Base-by-base conservation (phyloP, 139 green algal genomes). In the Yamagishiella unicocca region DNA sequence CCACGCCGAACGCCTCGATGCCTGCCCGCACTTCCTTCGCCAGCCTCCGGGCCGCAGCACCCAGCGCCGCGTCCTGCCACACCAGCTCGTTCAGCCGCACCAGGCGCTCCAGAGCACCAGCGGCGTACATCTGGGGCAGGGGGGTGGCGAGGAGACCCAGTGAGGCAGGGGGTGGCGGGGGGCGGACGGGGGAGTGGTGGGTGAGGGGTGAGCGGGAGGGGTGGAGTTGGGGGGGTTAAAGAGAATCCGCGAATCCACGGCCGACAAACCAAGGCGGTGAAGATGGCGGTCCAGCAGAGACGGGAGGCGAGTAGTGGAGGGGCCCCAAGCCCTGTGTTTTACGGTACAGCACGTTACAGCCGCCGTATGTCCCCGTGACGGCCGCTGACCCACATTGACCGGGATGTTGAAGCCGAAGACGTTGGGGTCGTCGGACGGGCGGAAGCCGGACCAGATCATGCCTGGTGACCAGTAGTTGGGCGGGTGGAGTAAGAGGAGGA, bases 391-490 rank as follows among this genome's bases (percentile, higher is more conserved):
- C 84, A 93, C 90, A 89, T 96, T 96, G 58, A 79, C 89, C 0
- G 93, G 91, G 35, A 96, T 89, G 67, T 90, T 90, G 88, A 88
- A 96, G 29, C 78, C 74, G 75, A 92, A 95, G 24, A 70, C 66
- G 22, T 93, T 85, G 9, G 75, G 83, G 78, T 96, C 93, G 43
- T 96, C 93, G 14, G 82, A 92, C 27, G 93, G 90, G 8, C 93
- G 90, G 89, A 94, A 96, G 6, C 88, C 93, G 42, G 82, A 92
- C 93, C 93, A 96, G 12, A 91, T 85, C 93, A 96, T 95, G 68
- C 93, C 93, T 85, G 89, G 50, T 62, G 38, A 22, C 14, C 3
- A 9, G 66, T 8, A 29, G 25, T 10, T 33, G 31, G 64, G 33
- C 19, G 66, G 66, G 31, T 74, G 1, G 66, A 35, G 66, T 74